Evolutionary conservation across 441 rosid species (phyloP).

Genomic region (Gossypium gossypioides): DNA sequence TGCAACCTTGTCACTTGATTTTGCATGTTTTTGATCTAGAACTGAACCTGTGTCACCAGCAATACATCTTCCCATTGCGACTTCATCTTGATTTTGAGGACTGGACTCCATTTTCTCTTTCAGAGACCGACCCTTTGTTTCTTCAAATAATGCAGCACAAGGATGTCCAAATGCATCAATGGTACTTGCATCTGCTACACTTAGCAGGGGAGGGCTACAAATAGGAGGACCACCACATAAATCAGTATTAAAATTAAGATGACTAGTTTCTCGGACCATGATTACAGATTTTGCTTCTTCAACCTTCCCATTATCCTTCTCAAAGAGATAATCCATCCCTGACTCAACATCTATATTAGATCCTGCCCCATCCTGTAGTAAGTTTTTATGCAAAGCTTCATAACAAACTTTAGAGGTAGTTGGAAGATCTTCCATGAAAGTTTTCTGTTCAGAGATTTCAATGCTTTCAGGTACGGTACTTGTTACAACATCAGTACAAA

Average conservation of each 20-base stretch:
- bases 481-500: constrained; percentile 8
- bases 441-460: constrained; percentile 8
- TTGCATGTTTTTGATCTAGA: constrained; percentile 15
- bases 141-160: constrained; percentile 14
- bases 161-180: constrained; percentile 4
- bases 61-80: constrained; percentile 6
- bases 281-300: constrained; percentile 14
- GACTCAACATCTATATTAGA: constrained; percentile 6
- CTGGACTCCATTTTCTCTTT: constrained; percentile 14
- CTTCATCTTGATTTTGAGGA: constrained; percentile 11
- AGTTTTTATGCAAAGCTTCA: constrained; percentile 4
- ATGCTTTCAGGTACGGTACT: constrained; percentile 8
- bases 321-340: constrained; percentile 5
- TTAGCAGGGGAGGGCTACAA: neutral
- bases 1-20: constrained; percentile 20
- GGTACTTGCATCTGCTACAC: constrained; percentile 7
- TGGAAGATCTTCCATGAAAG: constrained; percentile 8
- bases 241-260: neutral
- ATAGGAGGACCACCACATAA: constrained; percentile 9
- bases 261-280: constrained; percentile 1
- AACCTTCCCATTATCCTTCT: constrained; percentile 1
- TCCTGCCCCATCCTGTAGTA: neutral
- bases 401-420: neutral
- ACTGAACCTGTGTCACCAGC: constrained; percentile 12
- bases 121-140: constrained; percentile 12